Evolutionary conservation across 345 rosid genomes (phyloP), one percentile per base, ranked within the genome.

Genomic region (Stellera chamaejasme): DNA sequence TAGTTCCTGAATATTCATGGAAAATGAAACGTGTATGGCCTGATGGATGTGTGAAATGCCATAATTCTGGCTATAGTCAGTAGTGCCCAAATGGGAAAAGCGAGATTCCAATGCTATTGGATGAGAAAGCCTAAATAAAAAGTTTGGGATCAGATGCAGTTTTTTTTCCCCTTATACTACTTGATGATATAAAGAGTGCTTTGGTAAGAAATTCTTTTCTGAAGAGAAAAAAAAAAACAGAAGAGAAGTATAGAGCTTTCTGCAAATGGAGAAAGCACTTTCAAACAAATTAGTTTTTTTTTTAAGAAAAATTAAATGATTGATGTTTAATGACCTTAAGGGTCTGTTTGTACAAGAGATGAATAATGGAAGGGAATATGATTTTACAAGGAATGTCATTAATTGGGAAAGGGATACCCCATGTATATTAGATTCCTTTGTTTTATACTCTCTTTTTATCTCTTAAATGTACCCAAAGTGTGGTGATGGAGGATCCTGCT

Each of bases 111-210:
- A 13, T 47, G 44, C 59, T 55, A 56, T 66, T 45, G 72, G 60
- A 58, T 45, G 62, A 59, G 56, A 62, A 58, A 45, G 53, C 14
- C 48, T 7, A 52, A 51, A 55, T 16, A 11, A 49, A 60, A 43
- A 60, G 48, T 49, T 48, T 45, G 72, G 75, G 66, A 76, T 79
- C 72, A 32, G 75, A 73, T 79, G 73, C 81, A 45, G 56, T 71
- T 62, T 76, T 59, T 32, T 32, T 32, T 32, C 9, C 7, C 39
- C 9, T 32, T 32, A 8, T 32, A 64, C 61, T 15, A 43, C 61
- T 48, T 48, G 56, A 55, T 60, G 70, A 67, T 65, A 42, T 61
- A 64, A 56, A 51, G 36, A 62, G 23, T 27, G 14, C 16, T 60
- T 26, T 63, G 28, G 43, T 10, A 32, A 39, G 50, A 55, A 41